These are phyloP conservation scores for Phoma sp. DNA, from an alignment of 2,329 filamentous ascomycete genomes.

Conservation along the genomic window DNA sequence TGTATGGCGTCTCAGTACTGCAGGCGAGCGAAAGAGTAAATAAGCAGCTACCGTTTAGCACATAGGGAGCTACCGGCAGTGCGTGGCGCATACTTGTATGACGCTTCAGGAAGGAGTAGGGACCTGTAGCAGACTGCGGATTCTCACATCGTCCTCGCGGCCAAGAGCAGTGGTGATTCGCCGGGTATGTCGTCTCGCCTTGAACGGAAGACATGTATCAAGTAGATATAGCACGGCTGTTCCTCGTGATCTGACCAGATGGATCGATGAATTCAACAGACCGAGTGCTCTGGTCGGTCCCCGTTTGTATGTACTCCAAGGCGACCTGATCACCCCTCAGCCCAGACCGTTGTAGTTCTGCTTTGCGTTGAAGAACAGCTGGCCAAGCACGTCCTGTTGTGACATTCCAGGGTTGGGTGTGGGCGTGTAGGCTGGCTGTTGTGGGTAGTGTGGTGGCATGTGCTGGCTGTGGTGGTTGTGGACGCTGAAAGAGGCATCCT, in stretches of 20 bases:
- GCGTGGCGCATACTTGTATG: not conserved
- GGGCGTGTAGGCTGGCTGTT: slow-evolving; percentile 23
- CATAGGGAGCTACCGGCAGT: not conserved
- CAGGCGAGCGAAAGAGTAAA: not conserved
- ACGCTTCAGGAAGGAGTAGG: not conserved
- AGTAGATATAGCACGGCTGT: not conserved
- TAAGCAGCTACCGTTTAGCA: not conserved
- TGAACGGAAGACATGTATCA: not conserved
- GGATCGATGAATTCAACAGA: too few species aligned
- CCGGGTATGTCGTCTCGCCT: not conserved
- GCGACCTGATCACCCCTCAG: not conserved
- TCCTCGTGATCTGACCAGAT: not conserved
- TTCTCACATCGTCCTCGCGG: not conserved
- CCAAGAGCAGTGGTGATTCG: not conserved
- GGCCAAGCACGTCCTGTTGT: slow-evolving; percentile 39
- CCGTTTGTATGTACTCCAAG: not conserved
- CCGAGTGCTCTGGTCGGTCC: not conserved
- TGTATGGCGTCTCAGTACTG: not conserved
- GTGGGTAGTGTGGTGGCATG: not conserved
- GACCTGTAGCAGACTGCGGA: not conserved
- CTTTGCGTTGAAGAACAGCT: slow-evolving; percentile 46
- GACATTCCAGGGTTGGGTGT: slow-evolving; percentile 27
- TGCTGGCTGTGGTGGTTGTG: slow-evolving; percentile 29
- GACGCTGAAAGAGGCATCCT: slow-evolving; percentile 59
- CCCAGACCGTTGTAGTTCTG: slow-evolving; percentile 41